These are phyloP conservation scores for Coelastrella sp. DNA, from an alignment of 139 green algal species.

Conservation along the genomic window DNA sequence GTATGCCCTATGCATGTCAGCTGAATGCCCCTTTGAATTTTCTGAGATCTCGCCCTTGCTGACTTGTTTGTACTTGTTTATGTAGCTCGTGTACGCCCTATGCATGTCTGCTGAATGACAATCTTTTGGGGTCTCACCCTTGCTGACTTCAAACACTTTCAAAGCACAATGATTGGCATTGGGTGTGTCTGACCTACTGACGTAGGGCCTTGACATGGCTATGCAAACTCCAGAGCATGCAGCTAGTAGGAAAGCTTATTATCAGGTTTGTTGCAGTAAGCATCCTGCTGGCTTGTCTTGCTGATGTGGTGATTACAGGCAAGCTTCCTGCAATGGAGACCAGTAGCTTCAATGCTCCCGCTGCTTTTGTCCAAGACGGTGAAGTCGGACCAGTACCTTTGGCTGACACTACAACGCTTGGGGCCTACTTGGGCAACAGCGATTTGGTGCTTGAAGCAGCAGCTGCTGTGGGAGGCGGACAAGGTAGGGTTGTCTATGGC, in stretches of 20 bases:
- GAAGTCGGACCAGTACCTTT: slow-evolving; percentile 43
- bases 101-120: no score
- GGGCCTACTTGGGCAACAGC: slow-evolving; percentile 26
- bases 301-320: neutral
- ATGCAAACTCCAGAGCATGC: neutral
- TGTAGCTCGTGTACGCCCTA: no score
- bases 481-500: neutral
- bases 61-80: no score
- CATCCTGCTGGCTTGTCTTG: neutral
- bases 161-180: no score
- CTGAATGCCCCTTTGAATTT: no score
- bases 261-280: no score
- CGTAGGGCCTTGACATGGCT: no score
- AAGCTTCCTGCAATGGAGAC: slow-evolving; percentile 34
- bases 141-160: no score
- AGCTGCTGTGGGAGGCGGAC: neutral
- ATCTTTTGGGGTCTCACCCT: no score
- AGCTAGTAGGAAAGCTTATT: neutral
- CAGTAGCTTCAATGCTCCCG: slow-evolving; percentile 19
- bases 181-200: no score
- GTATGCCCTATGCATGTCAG: no score
- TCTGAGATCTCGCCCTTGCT: no score
- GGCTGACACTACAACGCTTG: slow-evolving; percentile 31
- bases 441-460: slow-evolving; percentile 22
- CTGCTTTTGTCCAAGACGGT: slow-evolving; percentile 6